Conservation (phyloP, 768 basidiomycete genomes). For the Hygrophorus russula region DNA sequence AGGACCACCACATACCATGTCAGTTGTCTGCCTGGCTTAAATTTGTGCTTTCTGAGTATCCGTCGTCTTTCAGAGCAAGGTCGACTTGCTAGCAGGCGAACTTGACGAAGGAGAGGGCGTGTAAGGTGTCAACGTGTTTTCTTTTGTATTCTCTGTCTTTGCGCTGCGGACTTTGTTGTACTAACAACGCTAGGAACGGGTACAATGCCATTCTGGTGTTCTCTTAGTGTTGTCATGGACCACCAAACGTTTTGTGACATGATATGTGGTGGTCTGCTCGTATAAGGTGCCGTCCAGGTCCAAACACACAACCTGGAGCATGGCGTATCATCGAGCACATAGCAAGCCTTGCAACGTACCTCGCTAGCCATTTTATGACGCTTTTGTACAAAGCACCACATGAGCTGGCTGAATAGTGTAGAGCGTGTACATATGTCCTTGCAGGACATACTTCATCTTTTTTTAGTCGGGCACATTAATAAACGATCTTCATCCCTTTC, state of each 20-base stretch:
- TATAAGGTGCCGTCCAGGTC: constrained; percentile 67
- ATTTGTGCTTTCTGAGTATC: not conserved
- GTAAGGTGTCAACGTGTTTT: constrained; percentile 15
- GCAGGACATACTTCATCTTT: not conserved
- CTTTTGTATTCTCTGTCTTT: not conserved
- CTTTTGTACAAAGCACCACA: constrained; percentile 1
- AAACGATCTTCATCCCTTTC: constrained; percentile 39
- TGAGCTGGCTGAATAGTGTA: not conserved
- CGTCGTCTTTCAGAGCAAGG: constrained; percentile 35
- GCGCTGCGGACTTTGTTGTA: not conserved
- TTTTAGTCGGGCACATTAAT: constrained; percentile 10
- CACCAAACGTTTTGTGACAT: not conserved
- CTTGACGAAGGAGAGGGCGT: constrained; percentile 55
- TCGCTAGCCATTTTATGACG: not conserved
- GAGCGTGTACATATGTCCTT: not conserved
- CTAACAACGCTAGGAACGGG: not conserved
- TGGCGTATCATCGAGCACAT: constrained; percentile 77
- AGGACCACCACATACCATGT: constrained; percentile 58
- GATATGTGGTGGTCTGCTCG: constrained; percentile 32
- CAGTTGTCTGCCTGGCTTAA: constrained; percentile 13
- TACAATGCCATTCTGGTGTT: not conserved
- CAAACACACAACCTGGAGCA: constrained; percentile 41
- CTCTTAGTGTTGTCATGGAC: not conserved
- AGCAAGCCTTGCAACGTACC: constrained; percentile 21
- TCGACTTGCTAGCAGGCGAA: constrained; percentile 48